These are phyloP conservation scores for Volvariella surrecta DNA, from an alignment of 1,284 basidiomycete genomes.

Conservation along the genomic window DNA sequence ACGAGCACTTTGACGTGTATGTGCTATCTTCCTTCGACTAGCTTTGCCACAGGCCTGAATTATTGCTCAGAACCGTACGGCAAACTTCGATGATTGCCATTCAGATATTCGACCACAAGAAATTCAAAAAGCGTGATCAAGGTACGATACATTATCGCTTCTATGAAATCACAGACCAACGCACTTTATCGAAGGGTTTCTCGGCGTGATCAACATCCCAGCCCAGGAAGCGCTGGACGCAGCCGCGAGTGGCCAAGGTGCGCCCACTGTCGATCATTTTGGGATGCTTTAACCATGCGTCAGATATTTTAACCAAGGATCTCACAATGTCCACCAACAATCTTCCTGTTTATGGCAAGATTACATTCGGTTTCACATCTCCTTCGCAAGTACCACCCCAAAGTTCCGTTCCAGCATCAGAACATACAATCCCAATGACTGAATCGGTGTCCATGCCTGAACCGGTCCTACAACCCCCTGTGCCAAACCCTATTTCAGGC, in stretches of 20 bases:
- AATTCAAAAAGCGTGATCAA: constrained; percentile 96
- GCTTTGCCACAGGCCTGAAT: constrained; percentile 8
- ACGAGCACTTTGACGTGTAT: constrained; percentile 89
- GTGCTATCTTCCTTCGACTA: constrained; percentile 17
- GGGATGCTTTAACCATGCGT: constrained; percentile 4
- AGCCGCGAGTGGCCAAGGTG: constrained; percentile 73
- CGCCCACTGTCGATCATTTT: constrained; percentile 18
- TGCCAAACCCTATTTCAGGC: constrained; percentile 12
- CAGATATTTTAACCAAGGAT: constrained; percentile 71
- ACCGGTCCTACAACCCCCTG: constrained; percentile 9
- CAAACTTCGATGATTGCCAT: constrained; percentile 90
- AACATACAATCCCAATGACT: constrained; percentile 8
- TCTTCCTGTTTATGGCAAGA: constrained; percentile 79
- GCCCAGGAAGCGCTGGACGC: constrained; percentile 77
- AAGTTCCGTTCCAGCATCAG: constrained; percentile 11
- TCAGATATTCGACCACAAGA: constrained; percentile 96
- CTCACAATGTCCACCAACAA: constrained; percentile 85
- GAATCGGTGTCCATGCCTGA: constrained; percentile 6
- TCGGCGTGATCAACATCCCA: constrained; percentile 86
- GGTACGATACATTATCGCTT: constrained; percentile 38
- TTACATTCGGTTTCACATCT: constrained; percentile 70
- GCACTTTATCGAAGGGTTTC: constrained; percentile 30
- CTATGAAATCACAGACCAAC: constrained; percentile 1
- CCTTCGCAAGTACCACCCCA: constrained; percentile 23
- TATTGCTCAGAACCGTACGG: constrained; percentile 61